Evolutionary conservation across 2,329 filamentous ascomycete species (phyloP).

Genomic region (Cryphonectria nitschkei): DNA sequence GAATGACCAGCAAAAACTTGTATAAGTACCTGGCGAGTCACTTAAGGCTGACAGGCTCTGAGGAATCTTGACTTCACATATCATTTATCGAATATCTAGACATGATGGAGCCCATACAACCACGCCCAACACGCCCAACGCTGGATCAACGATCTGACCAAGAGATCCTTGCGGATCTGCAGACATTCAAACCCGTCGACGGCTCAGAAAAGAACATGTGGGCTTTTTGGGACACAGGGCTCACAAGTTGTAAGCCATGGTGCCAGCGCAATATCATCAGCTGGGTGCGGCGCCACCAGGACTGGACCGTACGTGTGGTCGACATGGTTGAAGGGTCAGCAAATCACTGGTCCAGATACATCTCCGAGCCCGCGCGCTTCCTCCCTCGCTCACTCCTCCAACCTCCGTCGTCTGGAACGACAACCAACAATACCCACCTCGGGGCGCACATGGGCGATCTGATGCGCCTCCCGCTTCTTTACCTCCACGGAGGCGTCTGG

Average conservation of each 20-base stretch:
- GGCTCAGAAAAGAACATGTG: constrained; percentile 48
- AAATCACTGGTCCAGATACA: constrained; percentile 35
- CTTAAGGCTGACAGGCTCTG: background rate
- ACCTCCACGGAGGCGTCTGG: constrained; percentile 42
- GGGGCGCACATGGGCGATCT: constrained; percentile 48
- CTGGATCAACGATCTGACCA: constrained; percentile 31
- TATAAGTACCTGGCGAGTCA: background rate
- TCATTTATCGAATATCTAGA: background rate
- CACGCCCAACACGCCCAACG: background rate
- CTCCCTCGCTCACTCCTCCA: background rate
- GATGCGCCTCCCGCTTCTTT: constrained; percentile 43
- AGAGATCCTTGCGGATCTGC: constrained; percentile 38
- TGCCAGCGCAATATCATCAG: constrained; percentile 44
- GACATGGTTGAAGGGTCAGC: constrained; percentile 38
- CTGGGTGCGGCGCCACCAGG: constrained; percentile 46
- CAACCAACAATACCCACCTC: background rate
- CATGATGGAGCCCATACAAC: background rate
- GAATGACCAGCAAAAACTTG: background rate
- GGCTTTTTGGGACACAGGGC: constrained; percentile 49
- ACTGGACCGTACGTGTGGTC: constrained; percentile 47
- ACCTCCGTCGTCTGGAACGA: background rate
- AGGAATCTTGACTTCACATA: too few species aligned
- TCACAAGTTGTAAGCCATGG: constrained; percentile 42
- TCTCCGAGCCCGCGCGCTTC: constrained; percentile 26
- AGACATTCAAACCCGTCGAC: constrained; percentile 37